These are phyloP conservation scores for Rhizopus microsporus DNA, from an alignment of 371 early-diverging fungal genomes.

Conservation along the genomic window DNA sequence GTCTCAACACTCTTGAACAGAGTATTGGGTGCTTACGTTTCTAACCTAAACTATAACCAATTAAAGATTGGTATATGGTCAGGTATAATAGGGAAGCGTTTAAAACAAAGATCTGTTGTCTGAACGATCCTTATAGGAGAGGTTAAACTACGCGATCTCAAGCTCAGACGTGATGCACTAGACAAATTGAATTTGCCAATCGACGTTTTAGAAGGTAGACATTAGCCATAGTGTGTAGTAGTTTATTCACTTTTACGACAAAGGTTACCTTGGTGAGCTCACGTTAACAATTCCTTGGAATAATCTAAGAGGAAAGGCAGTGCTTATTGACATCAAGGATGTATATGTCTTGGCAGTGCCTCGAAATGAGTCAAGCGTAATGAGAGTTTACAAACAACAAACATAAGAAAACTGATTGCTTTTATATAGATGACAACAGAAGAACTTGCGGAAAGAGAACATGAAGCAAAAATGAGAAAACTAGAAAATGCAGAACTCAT, in stretches of 20 bases:
- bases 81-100: slow-evolving; percentile 57
- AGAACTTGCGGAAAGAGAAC: slow-evolving; percentile 78
- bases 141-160: slow-evolving; percentile 91
- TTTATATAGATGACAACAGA: slow-evolving; percentile 69
- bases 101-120: background rate
- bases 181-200: slow-evolving; percentile 94
- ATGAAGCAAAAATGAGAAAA: slow-evolving; percentile 81
- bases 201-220: slow-evolving; percentile 87
- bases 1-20: slow-evolving; percentile 89
- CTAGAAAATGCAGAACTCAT: slow-evolving; percentile 79
- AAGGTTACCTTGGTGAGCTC: slow-evolving; percentile 91
- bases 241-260: background rate
- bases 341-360: slow-evolving; percentile 89
- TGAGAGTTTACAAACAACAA: background rate
- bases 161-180: slow-evolving; percentile 87
- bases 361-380: slow-evolving; percentile 71
- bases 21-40: slow-evolving; percentile 94
- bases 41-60: slow-evolving; percentile 93
- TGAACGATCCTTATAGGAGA: slow-evolving; percentile 66
- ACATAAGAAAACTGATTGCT: background rate
- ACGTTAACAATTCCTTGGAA: slow-evolving; percentile 95
- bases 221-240: background rate
- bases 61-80: slow-evolving; percentile 96
- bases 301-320: slow-evolving; percentile 93
- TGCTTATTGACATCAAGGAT: slow-evolving; percentile 85